phyloP scores from a whole-genome alignment of 495 filamentous ascomycete genomes.

The Tuber indicum region DNA sequence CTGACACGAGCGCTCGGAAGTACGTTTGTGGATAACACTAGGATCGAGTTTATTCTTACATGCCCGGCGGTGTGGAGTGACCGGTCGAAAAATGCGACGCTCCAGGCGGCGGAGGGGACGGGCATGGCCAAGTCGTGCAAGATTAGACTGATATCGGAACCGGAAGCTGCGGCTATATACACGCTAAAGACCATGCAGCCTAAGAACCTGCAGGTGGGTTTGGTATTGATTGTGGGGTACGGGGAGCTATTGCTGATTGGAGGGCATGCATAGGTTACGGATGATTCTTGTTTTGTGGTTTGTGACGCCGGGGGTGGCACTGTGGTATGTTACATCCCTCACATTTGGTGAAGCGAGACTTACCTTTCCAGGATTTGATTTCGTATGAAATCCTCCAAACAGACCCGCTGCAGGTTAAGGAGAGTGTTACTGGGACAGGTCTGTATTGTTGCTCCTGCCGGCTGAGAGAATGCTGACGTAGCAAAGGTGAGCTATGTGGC shows the following conservation, averaged over 20 bases:
- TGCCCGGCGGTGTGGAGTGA: slow-evolving; percentile 63
- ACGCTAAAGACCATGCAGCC: slow-evolving; percentile 62
- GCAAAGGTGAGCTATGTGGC: slow-evolving; percentile 51
- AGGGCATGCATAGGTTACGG: slow-evolving; percentile 37
- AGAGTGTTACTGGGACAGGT: slow-evolving; percentile 50
- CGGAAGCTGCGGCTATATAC: slow-evolving; percentile 70
- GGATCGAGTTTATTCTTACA: slow-evolving; percentile 43
- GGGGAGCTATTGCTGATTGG: background rate
- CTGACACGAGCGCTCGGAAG: slow-evolving; percentile 51
- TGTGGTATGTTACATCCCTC: slow-evolving; percentile 33
- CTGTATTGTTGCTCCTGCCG: background rate
- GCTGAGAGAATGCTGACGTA: slow-evolving; percentile 14
- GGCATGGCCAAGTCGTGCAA: slow-evolving; percentile 43
- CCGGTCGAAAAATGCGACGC: slow-evolving; percentile 61
- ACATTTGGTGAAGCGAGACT: background rate
- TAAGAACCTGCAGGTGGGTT: slow-evolving; percentile 49
- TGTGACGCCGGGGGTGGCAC: slow-evolving; percentile 59
- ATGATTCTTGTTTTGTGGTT: slow-evolving; percentile 48
- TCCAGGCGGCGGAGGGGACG: slow-evolving; percentile 61
- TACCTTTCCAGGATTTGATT: slow-evolving; percentile 43
- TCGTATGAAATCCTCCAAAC: slow-evolving; percentile 51
- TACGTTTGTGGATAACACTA: slow-evolving; percentile 45
- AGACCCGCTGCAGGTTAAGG: slow-evolving; percentile 48
- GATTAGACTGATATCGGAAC: slow-evolving; percentile 58
- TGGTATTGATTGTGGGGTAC: slow-evolving; percentile 44